These are phyloP conservation scores for Elsinoe fawcettii DNA, from an alignment of 2,329 filamentous ascomycete species.

Conservation along the genomic window DNA sequence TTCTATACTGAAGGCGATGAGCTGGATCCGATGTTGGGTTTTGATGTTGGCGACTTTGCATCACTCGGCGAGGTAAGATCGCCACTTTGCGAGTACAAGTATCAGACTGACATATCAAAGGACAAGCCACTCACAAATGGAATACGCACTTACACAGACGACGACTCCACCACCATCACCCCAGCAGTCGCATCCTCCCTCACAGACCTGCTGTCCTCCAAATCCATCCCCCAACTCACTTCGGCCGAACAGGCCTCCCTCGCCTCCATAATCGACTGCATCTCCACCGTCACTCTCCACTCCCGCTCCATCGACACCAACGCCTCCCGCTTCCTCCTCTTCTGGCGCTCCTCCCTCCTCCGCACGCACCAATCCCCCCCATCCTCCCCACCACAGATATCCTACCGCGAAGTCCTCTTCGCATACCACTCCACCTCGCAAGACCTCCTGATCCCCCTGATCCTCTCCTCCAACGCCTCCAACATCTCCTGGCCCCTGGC, in stretches of 20 bases:
- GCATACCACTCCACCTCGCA: constrained; percentile 79
- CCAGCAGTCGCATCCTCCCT: constrained; percentile 63
- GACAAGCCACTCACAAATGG: not conserved
- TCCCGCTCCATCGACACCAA: constrained; percentile 85
- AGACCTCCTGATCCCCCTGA: constrained; percentile 79
- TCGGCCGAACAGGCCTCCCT: constrained; percentile 16
- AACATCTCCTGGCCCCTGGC: constrained; percentile 79
- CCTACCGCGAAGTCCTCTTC: constrained; percentile 72
- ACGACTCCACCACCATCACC: constrained; percentile 58
- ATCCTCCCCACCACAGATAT: constrained; percentile 19
- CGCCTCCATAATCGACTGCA: constrained; percentile 51
- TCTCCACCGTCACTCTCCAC: constrained; percentile 76
- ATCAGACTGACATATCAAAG: not conserved
- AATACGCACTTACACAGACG: constrained; percentile 41
- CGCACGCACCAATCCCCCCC: constrained; percentile 25
- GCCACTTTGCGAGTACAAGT: not conserved
- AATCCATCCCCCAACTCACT: constrained; percentile 52
- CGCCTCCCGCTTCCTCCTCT: constrained; percentile 76
- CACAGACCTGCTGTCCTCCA: constrained; percentile 66
- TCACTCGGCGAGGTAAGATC: constrained; percentile 38
- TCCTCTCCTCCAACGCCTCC: constrained; percentile 69
- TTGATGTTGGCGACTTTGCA: constrained; percentile 45
- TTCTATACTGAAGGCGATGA: constrained; percentile 75
- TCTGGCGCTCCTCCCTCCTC: constrained; percentile 66
- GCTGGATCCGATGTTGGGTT: constrained; percentile 68